A percentile compares a stretch with the other conserved stretches of the same genome.
Evolutionary conservation across 2,329 filamentous ascomycete species (phyloP).

Genomic region (Bisporella sp.): DNA sequence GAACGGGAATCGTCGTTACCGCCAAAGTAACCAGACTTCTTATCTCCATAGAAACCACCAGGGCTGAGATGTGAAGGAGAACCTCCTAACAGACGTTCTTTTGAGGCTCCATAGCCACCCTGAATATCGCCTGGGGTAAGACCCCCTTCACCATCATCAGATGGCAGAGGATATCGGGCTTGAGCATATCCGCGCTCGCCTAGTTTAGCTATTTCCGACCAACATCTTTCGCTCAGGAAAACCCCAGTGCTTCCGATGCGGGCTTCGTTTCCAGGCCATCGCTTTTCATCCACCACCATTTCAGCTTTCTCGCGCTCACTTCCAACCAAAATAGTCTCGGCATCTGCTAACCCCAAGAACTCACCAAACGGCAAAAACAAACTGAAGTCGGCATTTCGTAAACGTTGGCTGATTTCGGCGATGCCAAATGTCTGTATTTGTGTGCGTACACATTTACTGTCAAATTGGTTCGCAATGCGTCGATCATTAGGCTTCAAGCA

Average conservation of each 20-base stretch:
- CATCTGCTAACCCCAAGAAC: constrained; percentile 82
- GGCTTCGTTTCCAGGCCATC: constrained; percentile 89
- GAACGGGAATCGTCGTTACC: constrained; percentile 72
- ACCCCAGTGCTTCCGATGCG: constrained; percentile 86
- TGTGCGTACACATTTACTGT: constrained; percentile 94
- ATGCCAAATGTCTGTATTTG: constrained; percentile 95
- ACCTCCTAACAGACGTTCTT: constrained; percentile 44
- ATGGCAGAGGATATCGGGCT: constrained; percentile 45
- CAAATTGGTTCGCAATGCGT: constrained; percentile 95
- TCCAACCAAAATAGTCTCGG: constrained; percentile 78
- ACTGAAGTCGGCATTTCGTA: constrained; percentile 91
- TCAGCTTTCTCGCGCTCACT: constrained; percentile 90
- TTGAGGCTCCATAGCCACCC: constrained; percentile 50
- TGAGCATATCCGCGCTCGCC: constrained; percentile 52
- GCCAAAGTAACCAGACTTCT: constrained; percentile 74
- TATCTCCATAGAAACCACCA: constrained; percentile 64
- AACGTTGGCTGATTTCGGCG: constrained; percentile 88
- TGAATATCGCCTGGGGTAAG: constrained; percentile 47
- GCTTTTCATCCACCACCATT: constrained; percentile 82
- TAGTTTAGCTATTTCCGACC: constrained; percentile 81
- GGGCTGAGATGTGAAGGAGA: constrained; percentile 47
- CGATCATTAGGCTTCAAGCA: constrained; percentile 96
- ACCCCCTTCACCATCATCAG: constrained; percentile 56
- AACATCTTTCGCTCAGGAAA: constrained; percentile 92
- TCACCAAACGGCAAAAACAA: constrained; percentile 93